These are phyloP conservation scores for Quillaja saponaria DNA, from an alignment of 306 rosid species.

Conservation along the genomic window DNA sequence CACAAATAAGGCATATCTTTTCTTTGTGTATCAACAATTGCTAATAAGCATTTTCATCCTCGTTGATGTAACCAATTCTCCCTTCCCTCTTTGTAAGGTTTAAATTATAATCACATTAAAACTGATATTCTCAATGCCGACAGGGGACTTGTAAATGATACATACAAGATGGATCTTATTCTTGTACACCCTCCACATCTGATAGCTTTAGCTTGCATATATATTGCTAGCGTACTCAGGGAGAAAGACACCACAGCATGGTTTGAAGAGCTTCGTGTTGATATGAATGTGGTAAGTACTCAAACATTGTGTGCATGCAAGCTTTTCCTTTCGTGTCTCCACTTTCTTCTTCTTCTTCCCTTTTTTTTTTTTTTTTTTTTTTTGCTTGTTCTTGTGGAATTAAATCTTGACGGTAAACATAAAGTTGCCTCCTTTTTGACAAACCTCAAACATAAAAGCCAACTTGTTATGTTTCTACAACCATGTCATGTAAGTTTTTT, in stretches of 20 bases:
- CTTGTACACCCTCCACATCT: conserved; percentile 94
- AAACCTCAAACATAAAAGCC: no score
- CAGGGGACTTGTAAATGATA: conserved; percentile 93
- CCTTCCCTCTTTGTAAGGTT: no score
- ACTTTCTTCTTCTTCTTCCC: neutral
- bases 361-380: neutral
- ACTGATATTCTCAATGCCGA: neutral
- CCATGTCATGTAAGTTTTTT: no score
- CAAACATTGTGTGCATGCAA: conserved; percentile 14
- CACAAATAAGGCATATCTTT: no score
- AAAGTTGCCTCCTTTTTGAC: no score
- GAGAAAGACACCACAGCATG: conserved; percentile 87
- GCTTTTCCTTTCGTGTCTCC: neutral
- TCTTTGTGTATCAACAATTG: no score
- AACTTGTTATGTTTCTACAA: no score
- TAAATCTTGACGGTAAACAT: no score
- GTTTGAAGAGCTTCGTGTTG: conserved; percentile 95
- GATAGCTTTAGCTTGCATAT: conserved; percentile 91
- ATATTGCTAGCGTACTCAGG: conserved; percentile 74
- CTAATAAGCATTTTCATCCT: no score
- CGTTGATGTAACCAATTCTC: no score
- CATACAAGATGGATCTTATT: conserved; percentile 93
- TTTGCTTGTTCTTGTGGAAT: conserved; percentile 8
- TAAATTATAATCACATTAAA: no score
- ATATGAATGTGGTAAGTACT: conserved; percentile 84